These are phyloP conservation scores for Cordyceps cicadae DNA, from an alignment of 2,329 filamentous ascomycete genomes.

Conservation along the genomic window DNA sequence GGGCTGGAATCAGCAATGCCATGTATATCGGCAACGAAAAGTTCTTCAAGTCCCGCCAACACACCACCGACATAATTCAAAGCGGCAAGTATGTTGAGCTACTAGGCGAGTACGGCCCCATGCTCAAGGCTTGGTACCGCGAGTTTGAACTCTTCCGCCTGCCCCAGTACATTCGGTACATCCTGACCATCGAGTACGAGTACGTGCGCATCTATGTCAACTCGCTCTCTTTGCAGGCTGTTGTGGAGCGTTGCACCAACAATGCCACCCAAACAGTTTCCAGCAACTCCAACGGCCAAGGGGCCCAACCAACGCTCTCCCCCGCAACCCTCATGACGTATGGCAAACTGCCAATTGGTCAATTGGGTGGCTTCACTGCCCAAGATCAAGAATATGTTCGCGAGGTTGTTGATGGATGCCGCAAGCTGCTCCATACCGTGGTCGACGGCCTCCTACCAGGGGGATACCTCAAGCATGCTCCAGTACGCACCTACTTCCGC, in stretches of 20 bases:
- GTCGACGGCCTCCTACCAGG: conserved; percentile 67
- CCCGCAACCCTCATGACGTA: conserved; percentile 58
- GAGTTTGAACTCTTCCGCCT: conserved; percentile 73
- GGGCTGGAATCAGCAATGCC: conserved; percentile 85
- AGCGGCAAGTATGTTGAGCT: conserved; percentile 75
- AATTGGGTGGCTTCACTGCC: conserved; percentile 54
- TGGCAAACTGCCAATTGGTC: conserved; percentile 55
- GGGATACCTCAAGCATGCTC: conserved; percentile 72
- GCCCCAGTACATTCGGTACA: conserved; percentile 59
- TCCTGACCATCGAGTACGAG: conserved; percentile 89
- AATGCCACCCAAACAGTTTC: conserved; percentile 47
- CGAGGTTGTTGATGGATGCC: conserved; percentile 69
- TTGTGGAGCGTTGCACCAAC: conserved; percentile 84
- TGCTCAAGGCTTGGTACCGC: conserved; percentile 68
- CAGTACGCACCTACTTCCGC: conserved; percentile 76
- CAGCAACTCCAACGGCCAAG: conserved; percentile 26
- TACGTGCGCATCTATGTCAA: conserved; percentile 94
- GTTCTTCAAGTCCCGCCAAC: conserved; percentile 77
- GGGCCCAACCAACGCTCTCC: conserved; percentile 37
- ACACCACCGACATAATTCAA: conserved; percentile 82
- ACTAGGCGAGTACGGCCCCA: conserved; percentile 72
- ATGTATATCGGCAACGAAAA: conserved; percentile 88
- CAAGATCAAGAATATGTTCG: conserved; percentile 66
- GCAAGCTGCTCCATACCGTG: conserved; percentile 68
- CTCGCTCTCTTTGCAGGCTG: conserved; percentile 85